Conservation (phyloP, 345 rosid species). For the Ailanthus altissimus region DNA sequence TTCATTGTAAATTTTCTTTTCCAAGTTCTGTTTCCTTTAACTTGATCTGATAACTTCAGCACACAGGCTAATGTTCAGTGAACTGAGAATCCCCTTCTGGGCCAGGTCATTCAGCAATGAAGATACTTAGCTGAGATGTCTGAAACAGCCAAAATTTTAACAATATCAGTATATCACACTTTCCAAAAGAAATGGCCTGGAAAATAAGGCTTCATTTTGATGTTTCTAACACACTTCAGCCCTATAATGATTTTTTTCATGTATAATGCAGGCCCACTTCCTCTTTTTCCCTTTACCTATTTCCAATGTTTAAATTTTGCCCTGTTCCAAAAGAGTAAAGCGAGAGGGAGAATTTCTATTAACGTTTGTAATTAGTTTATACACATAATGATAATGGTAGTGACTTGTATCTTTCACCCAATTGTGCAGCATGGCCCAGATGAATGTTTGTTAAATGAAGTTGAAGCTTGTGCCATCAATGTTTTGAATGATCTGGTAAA, state of each 20-base stretch:
- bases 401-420: slow-evolving; percentile 7
- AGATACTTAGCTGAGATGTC: neutral
- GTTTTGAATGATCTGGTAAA: slow-evolving; percentile 35
- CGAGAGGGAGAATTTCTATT: neutral
- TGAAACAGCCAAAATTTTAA: neutral
- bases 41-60: neutral
- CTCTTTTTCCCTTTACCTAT: neutral
- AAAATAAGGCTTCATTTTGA: slow-evolving; percentile 18
- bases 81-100: neutral
- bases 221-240: slow-evolving; percentile 5
- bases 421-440: slow-evolving; percentile 45
- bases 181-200: neutral
- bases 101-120: neutral
- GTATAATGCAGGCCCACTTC: slow-evolving; percentile 13
- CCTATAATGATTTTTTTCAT: slow-evolving; percentile 9
- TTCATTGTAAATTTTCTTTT: too few species aligned
- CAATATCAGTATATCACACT: neutral
- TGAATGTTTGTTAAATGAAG: slow-evolving; percentile 40
- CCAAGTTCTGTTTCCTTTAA: too few species aligned
- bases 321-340: neutral
- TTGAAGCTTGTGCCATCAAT: slow-evolving; percentile 43
- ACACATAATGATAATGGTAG: too few species aligned
- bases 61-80: neutral
- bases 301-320: neutral
- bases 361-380: neutral